phyloP scores from a whole-genome alignment of 2,329 filamentous ascomycete species.

The Rhynchosporium graminicola region DNA sequence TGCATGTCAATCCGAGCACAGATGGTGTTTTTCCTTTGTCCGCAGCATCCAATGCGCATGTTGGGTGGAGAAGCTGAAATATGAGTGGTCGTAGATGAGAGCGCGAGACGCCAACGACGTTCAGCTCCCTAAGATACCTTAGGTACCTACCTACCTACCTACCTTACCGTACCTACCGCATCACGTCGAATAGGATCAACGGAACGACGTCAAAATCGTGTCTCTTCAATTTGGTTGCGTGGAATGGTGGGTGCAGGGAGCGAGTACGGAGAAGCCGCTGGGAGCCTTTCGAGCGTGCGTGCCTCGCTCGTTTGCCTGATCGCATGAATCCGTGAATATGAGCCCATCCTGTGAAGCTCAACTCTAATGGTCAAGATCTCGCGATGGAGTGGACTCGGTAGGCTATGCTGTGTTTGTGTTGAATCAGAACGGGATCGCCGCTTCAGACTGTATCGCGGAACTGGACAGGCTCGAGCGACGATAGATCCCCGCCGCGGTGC shows the following conservation, averaged over 20 bases:
- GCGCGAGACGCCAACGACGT: conserved; percentile 11
- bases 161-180: not conserved
- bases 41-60: conserved; percentile 27
- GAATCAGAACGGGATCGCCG: conserved; percentile 21
- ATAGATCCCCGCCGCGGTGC: conserved; percentile 2
- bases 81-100: conserved; percentile 33
- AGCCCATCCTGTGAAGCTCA: conserved; percentile 19
- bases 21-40: conserved; percentile 21
- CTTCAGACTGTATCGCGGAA: conserved; percentile 9
- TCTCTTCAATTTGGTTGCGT: conserved; percentile 21
- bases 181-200: conserved; percentile 25
- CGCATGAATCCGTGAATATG: conserved; percentile 30
- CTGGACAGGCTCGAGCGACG: conserved; percentile 18
- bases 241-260: conserved; percentile 15
- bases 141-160: too few relatives aligned
- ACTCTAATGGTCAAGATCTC: conserved; percentile 14
- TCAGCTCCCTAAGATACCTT: not conserved
- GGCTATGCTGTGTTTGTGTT: conserved; percentile 17
- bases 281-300: conserved; percentile 18
- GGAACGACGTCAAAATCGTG: not conserved
- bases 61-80: conserved; percentile 28
- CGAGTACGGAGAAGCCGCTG: conserved; percentile 28
- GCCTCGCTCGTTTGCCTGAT: conserved; percentile 16
- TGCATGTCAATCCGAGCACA: conserved; percentile 22
- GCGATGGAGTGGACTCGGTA: conserved; percentile 13